phyloP scores from a whole-genome alignment of 1,284 basidiomycete species.

The Phylloporus sp. region DNA sequence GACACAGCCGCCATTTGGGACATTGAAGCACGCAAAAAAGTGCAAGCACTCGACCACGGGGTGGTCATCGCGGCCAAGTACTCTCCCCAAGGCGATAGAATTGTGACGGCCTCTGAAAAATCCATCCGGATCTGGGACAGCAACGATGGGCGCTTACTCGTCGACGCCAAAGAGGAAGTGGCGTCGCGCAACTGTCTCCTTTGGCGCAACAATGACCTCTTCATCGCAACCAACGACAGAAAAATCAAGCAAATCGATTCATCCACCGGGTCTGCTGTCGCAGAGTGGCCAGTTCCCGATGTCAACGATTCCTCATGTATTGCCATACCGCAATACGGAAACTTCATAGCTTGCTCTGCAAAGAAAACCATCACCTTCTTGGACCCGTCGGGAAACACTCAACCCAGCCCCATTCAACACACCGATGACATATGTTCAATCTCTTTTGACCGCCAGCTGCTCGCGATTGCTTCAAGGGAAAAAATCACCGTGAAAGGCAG shows the following conservation, averaged over 20 bases:
- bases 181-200: not conserved
- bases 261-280: not conserved
- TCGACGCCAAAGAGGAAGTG: not conserved
- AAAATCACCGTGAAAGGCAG: not conserved
- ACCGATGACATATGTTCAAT: not conserved
- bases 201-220: slow-evolving; percentile 8
- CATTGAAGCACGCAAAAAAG: no score
- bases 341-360: slow-evolving; percentile 3
- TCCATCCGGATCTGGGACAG: not conserved
- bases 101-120: slow-evolving; percentile 5
- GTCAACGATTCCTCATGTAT: not conserved
- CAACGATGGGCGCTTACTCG: not conserved
- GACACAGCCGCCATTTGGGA: no score
- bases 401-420: not conserved
- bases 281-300: slow-evolving; percentile 3
- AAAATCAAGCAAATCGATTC: not conserved
- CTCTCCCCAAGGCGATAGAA: slow-evolving; percentile 7
- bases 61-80: slow-evolving; percentile 4
- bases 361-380: not conserved
- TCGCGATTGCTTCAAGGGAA: not conserved
- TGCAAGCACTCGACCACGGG: no score
- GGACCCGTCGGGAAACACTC: not conserved
- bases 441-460: not conserved
- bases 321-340: not conserved
- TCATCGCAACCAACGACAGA: not conserved